Base-by-base conservation (phyloP, 2,329 filamentous ascomycete species). In the Fusarium luffae region DNA sequence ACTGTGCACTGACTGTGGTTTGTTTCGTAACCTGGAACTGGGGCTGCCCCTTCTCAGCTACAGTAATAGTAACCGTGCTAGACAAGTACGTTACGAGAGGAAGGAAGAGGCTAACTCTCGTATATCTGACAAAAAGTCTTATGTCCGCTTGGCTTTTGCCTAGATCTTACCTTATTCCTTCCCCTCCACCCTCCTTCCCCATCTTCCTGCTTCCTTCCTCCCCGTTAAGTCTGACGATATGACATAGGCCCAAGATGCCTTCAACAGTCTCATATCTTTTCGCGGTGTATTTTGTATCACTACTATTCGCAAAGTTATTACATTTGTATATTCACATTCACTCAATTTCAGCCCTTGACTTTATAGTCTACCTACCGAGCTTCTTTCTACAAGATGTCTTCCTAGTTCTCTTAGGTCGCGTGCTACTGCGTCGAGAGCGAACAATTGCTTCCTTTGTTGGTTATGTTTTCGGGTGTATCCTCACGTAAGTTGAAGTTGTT, bases 351-450 rank as follows among this genome's bases (percentile, higher is more conserved):
- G 32, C 54, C 37, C 46, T 65, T 49, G 68, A 75, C 54, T 77
- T 75, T 32, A n/a, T 77, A 18, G 54, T 76, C 55, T 77, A 72
- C 59, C 63, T 78, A 23, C 76, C 76, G 27, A 69, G 75, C 16
- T 75, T 78, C 55, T 65, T 77, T 41, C 25, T 77, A 7, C 62
- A 72, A 41, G 76, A 78, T 54, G 42, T 73, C 50, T 49, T 76
- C 34, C 43, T 72, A 28, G 68, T 77, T 37, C 66, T 68, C 42
- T 30, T 70, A 12, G 46, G 65, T 32, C 71, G 76, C 43, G 54
- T 76, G 30, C 44, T 77, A 10, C 40, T 77, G 30, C 72, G 74
- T 7, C 69, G 63, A 14, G 71, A 71, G 42, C 69, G 72, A 50
- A 71, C 72, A 19, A 34, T 70, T 18, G 34, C 72, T 28, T 70